Evolutionary conservation across 2,329 filamentous ascomycete genomes (phyloP).

Genomic region (Aureobasidium sp.): DNA sequence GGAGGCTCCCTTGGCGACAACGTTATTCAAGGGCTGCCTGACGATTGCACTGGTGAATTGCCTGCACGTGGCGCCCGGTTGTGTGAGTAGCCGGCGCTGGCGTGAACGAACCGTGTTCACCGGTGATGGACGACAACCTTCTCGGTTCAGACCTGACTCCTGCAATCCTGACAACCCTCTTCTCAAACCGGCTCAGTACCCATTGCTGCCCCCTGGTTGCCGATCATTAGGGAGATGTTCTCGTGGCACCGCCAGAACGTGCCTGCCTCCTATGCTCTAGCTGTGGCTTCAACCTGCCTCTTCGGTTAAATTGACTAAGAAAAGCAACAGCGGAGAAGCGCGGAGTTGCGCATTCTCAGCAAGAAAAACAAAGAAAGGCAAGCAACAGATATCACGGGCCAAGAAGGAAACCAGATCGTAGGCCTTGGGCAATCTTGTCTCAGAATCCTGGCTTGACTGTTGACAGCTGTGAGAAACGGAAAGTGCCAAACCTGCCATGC

Average conservation of each 20-base stretch:
- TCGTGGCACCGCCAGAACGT: conserved; percentile 11
- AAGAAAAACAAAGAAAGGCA: neutral
- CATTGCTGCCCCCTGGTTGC: neutral
- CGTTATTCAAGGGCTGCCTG: neutral
- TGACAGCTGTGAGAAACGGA: conserved; percentile 13
- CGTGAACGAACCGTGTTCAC: conserved; percentile 7
- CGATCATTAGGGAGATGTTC: conserved; percentile 10
- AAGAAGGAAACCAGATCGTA: conserved; percentile 1
- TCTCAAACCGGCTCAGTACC: neutral
- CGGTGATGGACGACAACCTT: neutral
- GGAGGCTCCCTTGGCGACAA: neutral
- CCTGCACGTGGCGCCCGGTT: conserved; percentile 11
- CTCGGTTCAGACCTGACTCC: conserved; percentile 8
- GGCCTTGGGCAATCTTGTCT: conserved; percentile 2
- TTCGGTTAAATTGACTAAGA: conserved; percentile 10
- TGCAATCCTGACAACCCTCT: conserved; percentile 9
- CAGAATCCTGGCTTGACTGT: conserved; percentile 11
- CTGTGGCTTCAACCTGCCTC: conserved; percentile 1
- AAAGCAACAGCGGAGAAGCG: conserved; percentile 2
- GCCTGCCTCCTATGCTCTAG: conserved; percentile 1
- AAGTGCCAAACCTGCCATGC: conserved; percentile 17
- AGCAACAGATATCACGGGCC: neutral
- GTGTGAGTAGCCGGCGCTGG: conserved; percentile 6
- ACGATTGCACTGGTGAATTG: conserved; percentile 5
- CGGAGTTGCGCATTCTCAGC: neutral